These are phyloP conservation scores for Sclerotinia borealis DNA, from an alignment of 2,329 filamentous ascomycete species.

Conservation along the genomic window DNA sequence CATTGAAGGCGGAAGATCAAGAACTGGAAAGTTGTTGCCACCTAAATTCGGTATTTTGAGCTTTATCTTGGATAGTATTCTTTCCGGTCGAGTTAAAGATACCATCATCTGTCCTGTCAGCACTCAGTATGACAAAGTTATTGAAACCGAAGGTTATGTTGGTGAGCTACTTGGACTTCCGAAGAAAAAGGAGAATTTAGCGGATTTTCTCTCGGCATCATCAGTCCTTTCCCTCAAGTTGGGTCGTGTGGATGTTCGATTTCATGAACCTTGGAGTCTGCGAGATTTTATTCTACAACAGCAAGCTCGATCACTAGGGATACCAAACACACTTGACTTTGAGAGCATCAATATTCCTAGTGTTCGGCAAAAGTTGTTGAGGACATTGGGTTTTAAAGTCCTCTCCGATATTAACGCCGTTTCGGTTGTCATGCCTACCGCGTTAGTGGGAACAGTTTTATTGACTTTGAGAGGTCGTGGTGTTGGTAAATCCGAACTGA, in stretches of 20 bases:
- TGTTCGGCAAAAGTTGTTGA: constrained; percentile 59
- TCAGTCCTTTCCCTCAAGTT: constrained; percentile 84
- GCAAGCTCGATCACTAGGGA: constrained; percentile 47
- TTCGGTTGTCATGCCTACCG: constrained; percentile 96
- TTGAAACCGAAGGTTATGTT: constrained; percentile 95
- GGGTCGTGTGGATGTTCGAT: constrained; percentile 88
- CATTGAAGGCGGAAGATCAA: constrained; percentile 87
- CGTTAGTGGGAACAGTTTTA: constrained; percentile 87
- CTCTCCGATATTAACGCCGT: constrained; percentile 92
- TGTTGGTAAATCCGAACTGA: constrained; percentile 79
- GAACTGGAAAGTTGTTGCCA: constrained; percentile 87
- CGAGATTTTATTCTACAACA: constrained; percentile 76
- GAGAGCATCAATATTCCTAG: constrained; percentile 37
- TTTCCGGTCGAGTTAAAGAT: constrained; percentile 83
- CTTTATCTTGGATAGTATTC: constrained; percentile 83
- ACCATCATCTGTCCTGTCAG: constrained; percentile 92
- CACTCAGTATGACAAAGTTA: constrained; percentile 98
- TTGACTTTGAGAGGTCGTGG: constrained; percentile 87
- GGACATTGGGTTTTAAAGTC: constrained; percentile 86
- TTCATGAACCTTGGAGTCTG: constrained; percentile 94
- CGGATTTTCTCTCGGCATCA: constrained; percentile 79
- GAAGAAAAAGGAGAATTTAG: constrained; percentile 90
- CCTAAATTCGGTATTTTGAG: constrained; percentile 94
- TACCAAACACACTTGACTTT: constrained; percentile 43
- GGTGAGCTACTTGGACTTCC: constrained; percentile 88